Evolutionary conservation across 2,329 filamentous ascomycete genomes (phyloP), one percentile per base, ranked within the genome.

Genomic region (Ophiocordyceps australis): DNA sequence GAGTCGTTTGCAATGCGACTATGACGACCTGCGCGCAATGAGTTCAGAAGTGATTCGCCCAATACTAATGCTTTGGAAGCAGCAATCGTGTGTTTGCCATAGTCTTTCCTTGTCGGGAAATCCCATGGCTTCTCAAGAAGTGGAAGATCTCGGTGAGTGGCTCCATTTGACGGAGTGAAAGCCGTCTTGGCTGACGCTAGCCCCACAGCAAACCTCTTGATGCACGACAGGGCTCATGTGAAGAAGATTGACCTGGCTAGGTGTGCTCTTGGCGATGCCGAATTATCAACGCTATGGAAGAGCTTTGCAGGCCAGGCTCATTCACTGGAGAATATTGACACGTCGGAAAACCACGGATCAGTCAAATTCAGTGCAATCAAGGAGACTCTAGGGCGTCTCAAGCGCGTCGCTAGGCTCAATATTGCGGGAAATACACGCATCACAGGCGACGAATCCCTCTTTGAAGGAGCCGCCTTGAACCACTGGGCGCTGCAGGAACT

Each of bases 91-190:
- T 22, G 48, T 53, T 22, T 69, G 65, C 34, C 62, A 60, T 28
- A 62, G 59, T 17, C 46, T 70, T 23, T 42, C 52, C 15, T 39
- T 70, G 26, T 54, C 52, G n/a, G 58, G 60, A 5, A 68, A 67
- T 31, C 39, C 47, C 2, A 43, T 69, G 6, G 51, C 55, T 3
- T 41, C 45, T 3, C 34, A 42, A 4, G 65, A 68, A 24, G 46
- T 66, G 14, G 52, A 59, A 13, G 59, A 63, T 16, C 36, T 68
- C 18, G 50, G 60, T 62, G 50, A 22, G 42, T 19, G 9, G 10
- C 23, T 22, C 14, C n/a, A 9, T 4, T 5, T 8, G 9, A 6
- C 11, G 2, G 10, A 4, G 4, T 17, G 14, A 2, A 20, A 7
- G 19, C 11, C 15, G 2, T 15, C 20, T 23, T 17, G 23, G 13